Evolutionary conservation across 163 green algal genomes (phyloP).

Genomic region (Trebouxiophyceae sp.): DNA sequence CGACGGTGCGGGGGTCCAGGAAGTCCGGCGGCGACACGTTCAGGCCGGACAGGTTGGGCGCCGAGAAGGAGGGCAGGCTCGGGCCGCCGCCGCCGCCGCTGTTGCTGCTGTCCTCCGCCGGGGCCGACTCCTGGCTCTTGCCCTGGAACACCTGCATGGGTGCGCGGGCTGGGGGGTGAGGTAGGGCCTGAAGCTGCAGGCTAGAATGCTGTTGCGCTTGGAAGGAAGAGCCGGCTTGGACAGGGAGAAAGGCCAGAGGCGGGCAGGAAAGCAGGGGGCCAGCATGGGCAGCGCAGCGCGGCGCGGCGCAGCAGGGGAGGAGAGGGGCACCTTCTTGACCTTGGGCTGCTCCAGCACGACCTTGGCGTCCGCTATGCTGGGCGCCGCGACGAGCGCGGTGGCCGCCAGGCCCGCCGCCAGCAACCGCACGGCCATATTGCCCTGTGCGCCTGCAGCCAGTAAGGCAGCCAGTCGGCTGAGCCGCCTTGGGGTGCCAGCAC

Average conservation of each 20-base stretch:
- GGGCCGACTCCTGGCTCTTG: neutral
- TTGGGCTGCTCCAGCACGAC: neutral
- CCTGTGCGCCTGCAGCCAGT: neutral
- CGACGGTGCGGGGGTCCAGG: neutral
- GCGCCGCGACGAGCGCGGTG: neutral
- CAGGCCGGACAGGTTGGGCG: neutral
- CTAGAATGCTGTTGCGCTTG: too few relatives aligned
- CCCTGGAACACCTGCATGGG: conserved; percentile 1
- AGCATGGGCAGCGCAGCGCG: too few relatives aligned
- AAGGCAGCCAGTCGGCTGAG: too few relatives aligned
- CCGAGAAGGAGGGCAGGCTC: neutral
- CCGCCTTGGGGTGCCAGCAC: too few relatives aligned
- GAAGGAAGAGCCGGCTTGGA: too few relatives aligned
- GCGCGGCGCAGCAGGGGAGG: too few relatives aligned
- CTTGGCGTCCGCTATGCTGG: neutral
- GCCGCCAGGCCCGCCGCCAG: neutral
- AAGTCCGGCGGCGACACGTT: neutral
- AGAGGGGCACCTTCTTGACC: neutral
- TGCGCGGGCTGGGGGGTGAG: too few relatives aligned
- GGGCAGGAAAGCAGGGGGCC: too few relatives aligned
- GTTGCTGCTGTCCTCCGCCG: neutral
- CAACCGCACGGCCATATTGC: neutral
- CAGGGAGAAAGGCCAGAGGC: too few relatives aligned
- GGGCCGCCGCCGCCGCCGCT: neutral
- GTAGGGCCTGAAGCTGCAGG: too few relatives aligned